A percentile compares a stretch with the other conserved stretches of the same genome.
Evolutionary conservation across 495 filamentous ascomycete species (phyloP).

Genomic region (Xanthoparmelia taractica): DNA sequence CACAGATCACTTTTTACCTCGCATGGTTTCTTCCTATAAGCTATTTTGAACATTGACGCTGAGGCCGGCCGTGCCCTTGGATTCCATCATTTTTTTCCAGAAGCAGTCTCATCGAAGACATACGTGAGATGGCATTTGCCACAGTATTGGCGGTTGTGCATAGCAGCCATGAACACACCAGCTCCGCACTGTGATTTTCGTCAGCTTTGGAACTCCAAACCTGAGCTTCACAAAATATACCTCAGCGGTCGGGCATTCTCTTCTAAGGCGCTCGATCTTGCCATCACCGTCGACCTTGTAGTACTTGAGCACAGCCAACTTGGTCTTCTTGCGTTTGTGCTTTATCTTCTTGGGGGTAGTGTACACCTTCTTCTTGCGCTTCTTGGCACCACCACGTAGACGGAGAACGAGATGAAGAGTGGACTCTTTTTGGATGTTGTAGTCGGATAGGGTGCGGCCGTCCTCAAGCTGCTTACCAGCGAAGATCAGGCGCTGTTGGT

Average conservation of each 20-base stretch:
- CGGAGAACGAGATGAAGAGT: constrained; percentile 98
- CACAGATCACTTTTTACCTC: constrained; percentile 9
- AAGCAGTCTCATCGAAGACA: constrained; percentile 65
- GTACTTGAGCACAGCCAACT: constrained; percentile 99
- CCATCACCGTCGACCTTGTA: constrained; percentile 99
- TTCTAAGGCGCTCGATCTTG: constrained; percentile 98
- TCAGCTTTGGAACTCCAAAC: constrained; percentile 31
- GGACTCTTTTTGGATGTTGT: constrained; percentile 99
- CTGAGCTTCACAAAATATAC: constrained; percentile 42
- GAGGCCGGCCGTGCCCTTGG: background rate
- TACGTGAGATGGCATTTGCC: constrained; percentile 99
- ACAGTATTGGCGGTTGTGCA: constrained; percentile 99
- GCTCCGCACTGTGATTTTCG: constrained; percentile 70
- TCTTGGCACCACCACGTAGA: constrained; percentile 94
- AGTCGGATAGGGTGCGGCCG: constrained; percentile 96
- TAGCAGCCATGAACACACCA: constrained; percentile 99
- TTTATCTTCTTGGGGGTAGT: constrained; percentile 99
- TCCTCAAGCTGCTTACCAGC: constrained; percentile 99
- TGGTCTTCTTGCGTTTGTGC: constrained; percentile 99
- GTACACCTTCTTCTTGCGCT: constrained; percentile 99
- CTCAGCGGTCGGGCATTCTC: constrained; percentile 89
- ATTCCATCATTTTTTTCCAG: constrained; percentile 14
- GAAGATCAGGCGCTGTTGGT: constrained; percentile 99
- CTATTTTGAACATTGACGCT: background rate
- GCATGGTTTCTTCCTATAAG: background rate